These are phyloP conservation scores for Vitis rupestris DNA, from an alignment of 164 flowering plant genomes.

Conservation along the genomic window DNA sequence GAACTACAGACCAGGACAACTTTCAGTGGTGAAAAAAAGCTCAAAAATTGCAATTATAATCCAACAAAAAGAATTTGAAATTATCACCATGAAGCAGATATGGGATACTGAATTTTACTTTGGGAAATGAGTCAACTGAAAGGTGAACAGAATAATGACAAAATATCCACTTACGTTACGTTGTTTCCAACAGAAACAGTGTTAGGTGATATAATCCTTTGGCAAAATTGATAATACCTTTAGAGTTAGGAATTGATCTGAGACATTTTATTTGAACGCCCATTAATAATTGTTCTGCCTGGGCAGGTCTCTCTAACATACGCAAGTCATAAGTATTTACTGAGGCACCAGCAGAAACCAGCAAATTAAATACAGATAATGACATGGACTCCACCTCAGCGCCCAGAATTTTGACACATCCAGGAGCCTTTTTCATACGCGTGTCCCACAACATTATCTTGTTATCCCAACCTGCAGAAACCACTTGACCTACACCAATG, in stretches of 20 bases:
- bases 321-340: conserved; percentile 71
- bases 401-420: conserved; percentile 21
- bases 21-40: neutral
- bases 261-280: conserved; percentile 56
- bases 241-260: conserved; percentile 43
- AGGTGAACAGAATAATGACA: too few species aligned
- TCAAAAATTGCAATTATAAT: too few species aligned
- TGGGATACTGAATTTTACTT: too few species aligned
- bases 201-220: too few species aligned
- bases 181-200: too few species aligned
- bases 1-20: neutral
- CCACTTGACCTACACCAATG: conserved; percentile 49
- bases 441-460: conserved; percentile 68
- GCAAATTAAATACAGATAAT: conserved; percentile 42
- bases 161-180: too few species aligned
- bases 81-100: too few species aligned
- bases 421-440: conserved; percentile 27
- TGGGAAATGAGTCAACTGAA: too few species aligned
- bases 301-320: conserved; percentile 36
- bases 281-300: conserved; percentile 34
- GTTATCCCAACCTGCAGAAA: conserved; percentile 71
- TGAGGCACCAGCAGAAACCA: conserved; percentile 59
- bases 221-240: conserved; percentile 44
- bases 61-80: too few species aligned
- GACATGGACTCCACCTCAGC: conserved; percentile 71